phyloP scores from a whole-genome alignment of 805 yeast species.

The Pichia insulana region DNA sequence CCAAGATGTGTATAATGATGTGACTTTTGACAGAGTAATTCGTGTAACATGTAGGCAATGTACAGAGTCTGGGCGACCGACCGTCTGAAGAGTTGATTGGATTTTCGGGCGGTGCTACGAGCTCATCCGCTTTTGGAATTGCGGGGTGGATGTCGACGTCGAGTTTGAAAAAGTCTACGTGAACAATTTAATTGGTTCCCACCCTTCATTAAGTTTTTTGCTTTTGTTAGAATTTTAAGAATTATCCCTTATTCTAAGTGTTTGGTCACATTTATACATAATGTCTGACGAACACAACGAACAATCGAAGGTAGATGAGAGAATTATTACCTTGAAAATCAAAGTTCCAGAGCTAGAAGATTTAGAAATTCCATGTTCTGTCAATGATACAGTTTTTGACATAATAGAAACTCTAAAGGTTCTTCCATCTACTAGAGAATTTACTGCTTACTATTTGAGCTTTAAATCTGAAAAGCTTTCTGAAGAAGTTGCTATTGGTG shows the following conservation, averaged over 20 bases:
- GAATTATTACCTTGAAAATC: slow-evolving; percentile 10
- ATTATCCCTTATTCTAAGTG: too few relatives aligned
- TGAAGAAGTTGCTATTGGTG: slow-evolving; percentile 18
- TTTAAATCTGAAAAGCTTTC: slow-evolving; percentile 29
- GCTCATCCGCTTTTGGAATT: not conserved
- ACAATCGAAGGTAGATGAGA: slow-evolving; percentile 8
- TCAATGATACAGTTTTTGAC: slow-evolving; percentile 43
- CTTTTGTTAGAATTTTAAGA: too few relatives aligned
- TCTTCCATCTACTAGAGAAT: slow-evolving; percentile 47
- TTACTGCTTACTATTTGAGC: slow-evolving; percentile 49
- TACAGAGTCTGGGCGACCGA: too few relatives aligned
- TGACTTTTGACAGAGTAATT: not conserved
- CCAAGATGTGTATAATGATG: too few relatives aligned
- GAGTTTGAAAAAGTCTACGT: not conserved
- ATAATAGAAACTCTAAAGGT: slow-evolving; percentile 49
- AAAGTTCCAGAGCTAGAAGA: slow-evolving; percentile 9
- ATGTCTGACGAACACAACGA: slow-evolving; percentile 10
- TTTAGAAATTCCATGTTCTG: slow-evolving; percentile 20
- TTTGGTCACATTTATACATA: not conserved
- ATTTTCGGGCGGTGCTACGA: slow-evolving; percentile 4
- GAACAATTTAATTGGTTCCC: too few relatives aligned
- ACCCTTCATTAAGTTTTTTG: too few relatives aligned
- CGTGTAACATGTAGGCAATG: not conserved
- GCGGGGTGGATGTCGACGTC: slow-evolving; percentile 2
- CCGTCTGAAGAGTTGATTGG: too few relatives aligned